These are phyloP conservation scores for Hyphopichia fennica DNA, from an alignment of 1,139 yeast genomes.

Conservation along the genomic window DNA sequence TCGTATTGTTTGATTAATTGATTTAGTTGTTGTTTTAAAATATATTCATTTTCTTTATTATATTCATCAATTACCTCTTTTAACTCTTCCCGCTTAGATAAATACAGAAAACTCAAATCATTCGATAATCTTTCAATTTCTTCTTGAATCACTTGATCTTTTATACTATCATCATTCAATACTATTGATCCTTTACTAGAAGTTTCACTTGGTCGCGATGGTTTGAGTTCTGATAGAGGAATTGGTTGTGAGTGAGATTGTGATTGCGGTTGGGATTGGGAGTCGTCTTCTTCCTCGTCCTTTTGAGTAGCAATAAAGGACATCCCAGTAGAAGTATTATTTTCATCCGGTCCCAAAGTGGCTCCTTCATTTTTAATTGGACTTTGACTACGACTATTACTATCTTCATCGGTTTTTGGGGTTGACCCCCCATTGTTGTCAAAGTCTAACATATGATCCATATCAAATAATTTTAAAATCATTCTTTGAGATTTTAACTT, in stretches of 20 bases:
- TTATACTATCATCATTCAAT: constrained; percentile 19
- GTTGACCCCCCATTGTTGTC: background rate
- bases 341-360: background rate
- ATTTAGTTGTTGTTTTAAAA: background rate
- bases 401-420: constrained; percentile 11
- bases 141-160: constrained; percentile 41
- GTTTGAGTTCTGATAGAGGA: background rate
- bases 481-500: constrained; percentile 36
- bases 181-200: constrained; percentile 7
- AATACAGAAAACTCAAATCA: constrained; percentile 39
- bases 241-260: background rate
- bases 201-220: background rate
- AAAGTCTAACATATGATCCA: constrained; percentile 33
- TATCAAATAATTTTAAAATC: constrained; percentile 35
- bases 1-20: background rate
- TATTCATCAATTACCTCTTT: constrained; percentile 6
- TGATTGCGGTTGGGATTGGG: background rate
- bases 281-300: background rate
- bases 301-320: constrained; percentile 1
- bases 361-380: constrained; percentile 1
- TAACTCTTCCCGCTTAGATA: constrained; percentile 36
- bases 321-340: background rate
- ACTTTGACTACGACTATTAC: background rate
- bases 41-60: background rate
- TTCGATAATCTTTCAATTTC: constrained; percentile 42